These are phyloP conservation scores for Stromatinia cepivora DNA, from an alignment of 2,329 filamentous ascomycete species.

Conservation along the genomic window DNA sequence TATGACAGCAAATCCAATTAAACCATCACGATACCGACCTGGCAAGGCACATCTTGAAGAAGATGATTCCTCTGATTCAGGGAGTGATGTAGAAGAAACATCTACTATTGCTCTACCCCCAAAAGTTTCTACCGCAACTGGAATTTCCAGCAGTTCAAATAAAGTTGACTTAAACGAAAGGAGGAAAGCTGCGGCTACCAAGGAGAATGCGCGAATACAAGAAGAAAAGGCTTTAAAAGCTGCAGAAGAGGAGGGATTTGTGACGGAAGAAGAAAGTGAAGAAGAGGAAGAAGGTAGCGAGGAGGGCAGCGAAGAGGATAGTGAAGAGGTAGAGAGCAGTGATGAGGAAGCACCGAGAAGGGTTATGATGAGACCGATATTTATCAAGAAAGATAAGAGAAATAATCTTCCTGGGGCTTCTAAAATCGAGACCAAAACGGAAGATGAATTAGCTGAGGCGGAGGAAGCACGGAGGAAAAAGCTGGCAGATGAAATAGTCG, in stretches of 20 bases:
- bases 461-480: constrained; percentile 67
- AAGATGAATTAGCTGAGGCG: constrained; percentile 49
- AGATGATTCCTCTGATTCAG: constrained; percentile 52
- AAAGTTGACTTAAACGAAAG: constrained; percentile 55
- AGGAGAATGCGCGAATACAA: constrained; percentile 50
- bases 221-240: constrained; percentile 46
- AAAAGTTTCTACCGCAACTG: constrained; percentile 57
- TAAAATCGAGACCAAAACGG: constrained; percentile 42
- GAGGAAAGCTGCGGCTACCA: constrained; percentile 48
- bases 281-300: constrained; percentile 44
- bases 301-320: constrained; percentile 36
- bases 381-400: constrained; percentile 60
- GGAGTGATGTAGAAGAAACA: constrained; percentile 49
- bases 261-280: constrained; percentile 50
- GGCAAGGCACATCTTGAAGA: constrained; percentile 68
- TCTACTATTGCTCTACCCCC: constrained; percentile 53
- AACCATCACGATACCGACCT: constrained; percentile 78
- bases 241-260: constrained; percentile 60
- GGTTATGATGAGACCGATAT: constrained; percentile 63
- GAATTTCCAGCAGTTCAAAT: constrained; percentile 54
- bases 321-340: constrained; percentile 44
- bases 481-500: constrained; percentile 75
- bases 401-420: constrained; percentile 31
- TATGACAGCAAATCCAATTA: constrained; percentile 89
- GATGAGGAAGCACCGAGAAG: constrained; percentile 59